Conservation (phyloP, 306 rosid genomes). For the Vicia faba region DNA sequence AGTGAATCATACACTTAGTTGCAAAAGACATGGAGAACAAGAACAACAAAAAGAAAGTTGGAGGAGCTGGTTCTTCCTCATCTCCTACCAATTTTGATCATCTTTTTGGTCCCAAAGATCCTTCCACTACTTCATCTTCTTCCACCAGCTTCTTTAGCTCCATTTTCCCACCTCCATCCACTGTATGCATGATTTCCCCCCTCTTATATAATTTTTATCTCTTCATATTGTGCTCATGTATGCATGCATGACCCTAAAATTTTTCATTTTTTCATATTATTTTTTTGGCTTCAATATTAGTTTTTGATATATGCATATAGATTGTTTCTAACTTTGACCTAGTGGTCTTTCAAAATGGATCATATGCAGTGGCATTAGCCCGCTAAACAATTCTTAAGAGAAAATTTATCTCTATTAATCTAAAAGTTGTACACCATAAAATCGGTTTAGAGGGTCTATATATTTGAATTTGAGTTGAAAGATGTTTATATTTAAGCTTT, state of each 20-base stretch:
- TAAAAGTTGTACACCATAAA: no score
- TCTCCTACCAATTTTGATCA: slow-evolving; percentile 61
- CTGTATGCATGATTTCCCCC: slow-evolving; percentile 48
- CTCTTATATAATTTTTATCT: neutral
- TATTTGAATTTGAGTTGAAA: no score
- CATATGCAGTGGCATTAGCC: no score
- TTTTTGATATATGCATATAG: no score
- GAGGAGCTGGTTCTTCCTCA: slow-evolving; percentile 47
- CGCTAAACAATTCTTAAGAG: no score
- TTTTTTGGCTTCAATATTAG: neutral
- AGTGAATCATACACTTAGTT: slow-evolving; percentile 2
- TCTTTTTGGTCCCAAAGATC: slow-evolving; percentile 80
- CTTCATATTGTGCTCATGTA: neutral
- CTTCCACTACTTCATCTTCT: slow-evolving; percentile 56
- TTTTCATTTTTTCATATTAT: neutral
- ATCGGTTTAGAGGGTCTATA: no score
- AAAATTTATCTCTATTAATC: no score
- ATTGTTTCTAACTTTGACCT: no score
- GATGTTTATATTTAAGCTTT: no score
- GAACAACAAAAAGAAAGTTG: slow-evolving; percentile 57
- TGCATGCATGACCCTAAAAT: neutral
- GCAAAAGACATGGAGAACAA: slow-evolving; percentile 54
- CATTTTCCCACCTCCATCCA: slow-evolving; percentile 68
- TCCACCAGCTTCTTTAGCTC: slow-evolving; percentile 66
- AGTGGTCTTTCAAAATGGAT: no score